These are phyloP conservation scores for Ustilago nuda DNA, from an alignment of 1,284 basidiomycete genomes.

Conservation along the genomic window DNA sequence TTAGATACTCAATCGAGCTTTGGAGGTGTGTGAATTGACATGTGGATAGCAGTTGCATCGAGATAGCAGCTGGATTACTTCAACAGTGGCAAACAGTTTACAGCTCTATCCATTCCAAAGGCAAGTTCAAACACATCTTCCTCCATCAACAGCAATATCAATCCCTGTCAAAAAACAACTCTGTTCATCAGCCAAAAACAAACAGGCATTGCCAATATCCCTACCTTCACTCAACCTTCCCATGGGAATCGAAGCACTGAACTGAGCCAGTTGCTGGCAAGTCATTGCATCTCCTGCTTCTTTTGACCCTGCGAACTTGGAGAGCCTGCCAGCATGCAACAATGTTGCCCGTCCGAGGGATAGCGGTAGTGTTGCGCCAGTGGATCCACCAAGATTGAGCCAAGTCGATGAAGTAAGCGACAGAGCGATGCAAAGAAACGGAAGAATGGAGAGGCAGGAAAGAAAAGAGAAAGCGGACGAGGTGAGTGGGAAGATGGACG, in stretches of 20 bases:
- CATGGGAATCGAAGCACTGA: constrained; percentile 41
- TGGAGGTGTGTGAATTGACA: no score
- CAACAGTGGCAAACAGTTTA: no score
- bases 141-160: constrained; percentile 49
- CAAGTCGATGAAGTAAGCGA: no score
- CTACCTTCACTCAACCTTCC: constrained; percentile 28
- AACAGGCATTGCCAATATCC: constrained; percentile 50
- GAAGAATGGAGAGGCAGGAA: not conserved
- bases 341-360: no score
- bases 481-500: not conserved
- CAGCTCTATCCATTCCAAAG: not conserved
- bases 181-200: constrained; percentile 44
- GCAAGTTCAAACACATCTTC: constrained; percentile 33
- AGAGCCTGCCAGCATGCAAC: constrained; percentile 5
- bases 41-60: no score
- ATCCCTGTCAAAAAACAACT: constrained; percentile 42
- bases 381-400: no score
- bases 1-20: not conserved
- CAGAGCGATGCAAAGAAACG: not conserved
- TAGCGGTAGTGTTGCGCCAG: no score
- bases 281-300: constrained; percentile 35
- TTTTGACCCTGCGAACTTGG: constrained; percentile 35
- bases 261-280: constrained; percentile 13
- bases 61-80: no score
- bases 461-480: not conserved